Conservation (phyloP, 768 basidiomycete species). For the Trametes meyenii region DNA sequence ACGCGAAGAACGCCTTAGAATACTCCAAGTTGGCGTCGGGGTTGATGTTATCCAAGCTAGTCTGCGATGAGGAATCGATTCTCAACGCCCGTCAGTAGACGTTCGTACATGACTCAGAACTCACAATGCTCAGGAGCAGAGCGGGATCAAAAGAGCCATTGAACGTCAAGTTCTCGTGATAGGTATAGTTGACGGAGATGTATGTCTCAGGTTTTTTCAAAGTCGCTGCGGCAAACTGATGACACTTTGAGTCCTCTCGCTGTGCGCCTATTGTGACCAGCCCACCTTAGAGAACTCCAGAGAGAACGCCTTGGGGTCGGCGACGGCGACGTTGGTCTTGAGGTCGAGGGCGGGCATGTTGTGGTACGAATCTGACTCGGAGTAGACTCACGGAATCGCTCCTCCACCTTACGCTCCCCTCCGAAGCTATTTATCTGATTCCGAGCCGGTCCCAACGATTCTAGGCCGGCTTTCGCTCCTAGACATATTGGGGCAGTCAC, state of each 20-base stretch:
- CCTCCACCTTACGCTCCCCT: neutral
- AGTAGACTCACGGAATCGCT: neutral
- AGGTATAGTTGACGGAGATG: conserved; percentile 55
- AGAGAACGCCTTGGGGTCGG: conserved; percentile 39
- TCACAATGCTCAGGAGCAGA: conserved; percentile 58
- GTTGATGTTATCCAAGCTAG: conserved; percentile 58
- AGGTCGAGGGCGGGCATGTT: conserved; percentile 44
- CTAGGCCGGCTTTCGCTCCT: too few relatives aligned
- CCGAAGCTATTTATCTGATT: conserved; percentile 13
- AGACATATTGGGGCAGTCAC: too few relatives aligned
- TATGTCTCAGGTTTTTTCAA: conserved; percentile 57
- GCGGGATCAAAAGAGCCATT: conserved; percentile 68
- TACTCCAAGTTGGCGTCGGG: conserved; percentile 51
- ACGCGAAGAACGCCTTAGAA: conserved; percentile 57
- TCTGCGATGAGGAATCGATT: conserved; percentile 38
- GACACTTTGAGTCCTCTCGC: neutral
- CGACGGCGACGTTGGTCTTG: conserved; percentile 44
- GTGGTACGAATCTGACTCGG: neutral
- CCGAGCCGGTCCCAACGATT: neutral
- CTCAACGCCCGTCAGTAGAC: neutral
- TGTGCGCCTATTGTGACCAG: neutral
- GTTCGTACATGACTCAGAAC: conserved; percentile 29
- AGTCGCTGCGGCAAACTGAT: conserved; percentile 53
- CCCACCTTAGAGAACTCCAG: conserved; percentile 61
- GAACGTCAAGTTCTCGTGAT: conserved; percentile 65